Conservation (phyloP, 495 filamentous ascomycete species). For the Gamarada debralockiae region DNA sequence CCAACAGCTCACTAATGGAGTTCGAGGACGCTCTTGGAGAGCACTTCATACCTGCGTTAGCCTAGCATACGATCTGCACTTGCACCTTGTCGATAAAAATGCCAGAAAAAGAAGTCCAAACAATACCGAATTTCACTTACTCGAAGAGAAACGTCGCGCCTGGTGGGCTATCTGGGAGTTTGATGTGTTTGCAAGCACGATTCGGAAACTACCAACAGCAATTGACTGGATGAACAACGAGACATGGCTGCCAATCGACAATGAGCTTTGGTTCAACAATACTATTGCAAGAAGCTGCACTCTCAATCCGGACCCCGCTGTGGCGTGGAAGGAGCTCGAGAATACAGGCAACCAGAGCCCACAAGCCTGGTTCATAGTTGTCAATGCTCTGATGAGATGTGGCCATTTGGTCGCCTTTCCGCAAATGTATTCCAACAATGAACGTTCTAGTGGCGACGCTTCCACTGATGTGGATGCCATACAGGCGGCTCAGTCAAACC, state of each 20-base stretch:
- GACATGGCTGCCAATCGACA: slow-evolving; percentile 22
- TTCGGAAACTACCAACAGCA: slow-evolving; percentile 27
- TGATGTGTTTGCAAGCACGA: slow-evolving; percentile 32
- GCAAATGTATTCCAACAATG: background rate
- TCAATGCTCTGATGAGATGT: slow-evolving; percentile 28
- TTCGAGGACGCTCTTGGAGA: slow-evolving; percentile 28
- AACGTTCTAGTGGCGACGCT: background rate
- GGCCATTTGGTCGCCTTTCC: slow-evolving; percentile 16
- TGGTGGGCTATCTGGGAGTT: slow-evolving; percentile 39
- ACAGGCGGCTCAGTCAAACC: background rate
- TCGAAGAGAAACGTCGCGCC: slow-evolving; percentile 28
- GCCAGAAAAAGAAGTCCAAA: background rate
- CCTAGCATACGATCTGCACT: slow-evolving; percentile 27
- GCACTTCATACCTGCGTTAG: slow-evolving; percentile 28
- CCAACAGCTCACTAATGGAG: slow-evolving; percentile 26
- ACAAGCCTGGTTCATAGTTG: slow-evolving; percentile 36
- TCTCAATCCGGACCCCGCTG: slow-evolving; percentile 23
- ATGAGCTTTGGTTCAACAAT: slow-evolving; percentile 28
- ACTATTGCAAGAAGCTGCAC: slow-evolving; percentile 23
- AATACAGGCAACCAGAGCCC: slow-evolving; percentile 28
- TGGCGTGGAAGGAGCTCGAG: slow-evolving; percentile 28
- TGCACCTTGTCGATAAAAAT: slow-evolving; percentile 28
- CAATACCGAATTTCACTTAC: slow-evolving; percentile 7
- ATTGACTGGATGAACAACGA: slow-evolving; percentile 27
- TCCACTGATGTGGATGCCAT: background rate